These are phyloP conservation scores for Corchorus olitorius DNA, from an alignment of 345 rosid genomes.

Conservation along the genomic window DNA sequence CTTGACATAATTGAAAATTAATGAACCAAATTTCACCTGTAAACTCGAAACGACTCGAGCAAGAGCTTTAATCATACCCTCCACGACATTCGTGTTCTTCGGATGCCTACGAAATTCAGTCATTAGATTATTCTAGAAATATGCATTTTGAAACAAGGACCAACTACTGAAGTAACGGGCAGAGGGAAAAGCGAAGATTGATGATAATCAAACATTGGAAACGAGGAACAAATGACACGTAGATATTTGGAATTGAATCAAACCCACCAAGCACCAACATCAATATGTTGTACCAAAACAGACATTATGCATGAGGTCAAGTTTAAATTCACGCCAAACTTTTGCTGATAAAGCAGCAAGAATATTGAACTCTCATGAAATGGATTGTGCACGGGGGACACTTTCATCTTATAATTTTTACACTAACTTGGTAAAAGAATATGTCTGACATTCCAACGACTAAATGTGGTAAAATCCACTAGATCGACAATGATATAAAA, in stretches of 20 bases:
- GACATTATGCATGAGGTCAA: background rate
- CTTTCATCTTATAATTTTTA: background rate
- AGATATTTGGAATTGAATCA: constrained; percentile 2
- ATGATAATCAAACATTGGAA: constrained; percentile 16
- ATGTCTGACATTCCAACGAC: background rate
- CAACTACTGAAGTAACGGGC: constrained; percentile 7
- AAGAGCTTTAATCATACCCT: constrained; percentile 95
- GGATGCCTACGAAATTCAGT: constrained; percentile 65
- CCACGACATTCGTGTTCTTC: constrained; percentile 94
- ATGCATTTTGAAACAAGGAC: constrained; percentile 1
- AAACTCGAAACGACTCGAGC: constrained; percentile 94
- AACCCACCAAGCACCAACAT: constrained; percentile 10
- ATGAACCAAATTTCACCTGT: constrained; percentile 59
- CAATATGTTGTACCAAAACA: background rate
- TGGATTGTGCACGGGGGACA: background rate
- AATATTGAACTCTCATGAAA: background rate
- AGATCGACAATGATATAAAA: constrained; percentile 3
- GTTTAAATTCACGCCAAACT: background rate
- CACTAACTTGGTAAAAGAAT: background rate
- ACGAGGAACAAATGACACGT: constrained; percentile 9
- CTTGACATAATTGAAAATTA: constrained; percentile 7
- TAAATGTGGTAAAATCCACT: background rate
- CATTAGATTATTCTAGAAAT: constrained; percentile 23
- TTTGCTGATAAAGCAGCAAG: background rate
- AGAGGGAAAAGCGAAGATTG: constrained; percentile 21